Conservation (phyloP, 1,139 yeast species). For the Candida sp. region DNA sequence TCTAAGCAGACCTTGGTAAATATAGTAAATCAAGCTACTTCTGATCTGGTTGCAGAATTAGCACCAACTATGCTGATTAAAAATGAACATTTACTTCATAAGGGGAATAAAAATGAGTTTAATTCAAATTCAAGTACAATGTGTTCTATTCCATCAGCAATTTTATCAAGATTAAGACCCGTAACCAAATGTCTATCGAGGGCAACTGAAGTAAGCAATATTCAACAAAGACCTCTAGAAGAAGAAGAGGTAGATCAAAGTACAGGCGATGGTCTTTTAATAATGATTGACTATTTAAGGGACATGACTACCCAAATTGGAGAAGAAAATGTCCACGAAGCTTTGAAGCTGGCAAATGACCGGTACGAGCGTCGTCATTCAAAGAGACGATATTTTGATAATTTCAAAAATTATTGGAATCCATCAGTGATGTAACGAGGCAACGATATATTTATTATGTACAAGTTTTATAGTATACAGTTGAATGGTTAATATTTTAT, state of each 20-base stretch:
- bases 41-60: not conserved
- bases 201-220: no score
- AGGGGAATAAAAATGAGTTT: no score
- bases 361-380: not conserved
- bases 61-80: not conserved
- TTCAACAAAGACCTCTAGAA: no score
- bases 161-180: no score
- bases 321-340: conserved; percentile 1
- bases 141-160: no score
- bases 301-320: not conserved
- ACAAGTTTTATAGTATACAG: not conserved
- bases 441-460: not conserved
- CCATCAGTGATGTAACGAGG: not conserved
- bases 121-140: no score
- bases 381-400: not conserved
- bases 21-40: not conserved
- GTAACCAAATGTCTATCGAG: no score
- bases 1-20: not conserved
- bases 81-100: not conserved
- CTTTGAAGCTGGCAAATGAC: conserved; percentile 1
- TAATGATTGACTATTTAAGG: not conserved
- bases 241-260: no score
- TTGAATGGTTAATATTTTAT: not conserved
- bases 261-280: not conserved
- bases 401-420: not conserved